A percentile compares a stretch with the other conserved stretches of the same genome.
Conservation (phyloP, 2,329 filamentous ascomycete species). For the Blastomyces gilchristii region DNA sequence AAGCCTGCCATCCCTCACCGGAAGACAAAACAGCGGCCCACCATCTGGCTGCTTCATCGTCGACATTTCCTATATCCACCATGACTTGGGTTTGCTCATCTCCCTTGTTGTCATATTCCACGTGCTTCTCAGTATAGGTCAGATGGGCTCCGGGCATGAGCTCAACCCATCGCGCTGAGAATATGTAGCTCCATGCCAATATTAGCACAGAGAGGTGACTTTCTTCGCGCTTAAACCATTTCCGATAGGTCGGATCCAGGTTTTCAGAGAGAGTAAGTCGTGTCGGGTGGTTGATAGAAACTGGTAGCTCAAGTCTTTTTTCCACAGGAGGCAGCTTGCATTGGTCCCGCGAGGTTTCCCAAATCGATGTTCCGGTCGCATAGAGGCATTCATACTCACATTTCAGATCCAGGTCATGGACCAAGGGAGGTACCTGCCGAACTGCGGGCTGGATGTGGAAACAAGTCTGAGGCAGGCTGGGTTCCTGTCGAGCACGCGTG, state of each 20-base stretch:
- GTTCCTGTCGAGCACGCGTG: not conserved
- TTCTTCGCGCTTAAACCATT: constrained; percentile 11
- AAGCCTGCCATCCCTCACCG: not conserved
- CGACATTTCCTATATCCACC: not conserved
- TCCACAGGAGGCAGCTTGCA: not conserved
- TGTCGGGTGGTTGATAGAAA: not conserved
- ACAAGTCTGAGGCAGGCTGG: not conserved
- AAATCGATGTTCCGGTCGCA: not conserved
- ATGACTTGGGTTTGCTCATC: not conserved
- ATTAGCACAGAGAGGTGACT: constrained; percentile 13
- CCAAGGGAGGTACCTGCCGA: not conserved
- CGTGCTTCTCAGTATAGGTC: not conserved
- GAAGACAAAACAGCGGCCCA: not conserved
- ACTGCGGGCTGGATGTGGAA: not conserved
- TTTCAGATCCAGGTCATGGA: not conserved
- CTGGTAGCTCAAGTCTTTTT: not conserved
- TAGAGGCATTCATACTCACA: not conserved
- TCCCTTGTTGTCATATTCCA: not conserved
- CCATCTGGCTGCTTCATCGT: not conserved
- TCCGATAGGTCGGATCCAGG: constrained; percentile 1
- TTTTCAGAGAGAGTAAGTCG: not conserved
- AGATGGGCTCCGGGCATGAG: constrained; percentile 8
- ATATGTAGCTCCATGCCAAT: constrained; percentile 12
- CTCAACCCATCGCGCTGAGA: constrained; percentile 11
- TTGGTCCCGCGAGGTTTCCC: not conserved